A percentile compares a stretch with the other conserved stretches of the same genome.
Conservation (phyloP, 768 basidiomycete species). For the Kockovaella imperatae region DNA sequence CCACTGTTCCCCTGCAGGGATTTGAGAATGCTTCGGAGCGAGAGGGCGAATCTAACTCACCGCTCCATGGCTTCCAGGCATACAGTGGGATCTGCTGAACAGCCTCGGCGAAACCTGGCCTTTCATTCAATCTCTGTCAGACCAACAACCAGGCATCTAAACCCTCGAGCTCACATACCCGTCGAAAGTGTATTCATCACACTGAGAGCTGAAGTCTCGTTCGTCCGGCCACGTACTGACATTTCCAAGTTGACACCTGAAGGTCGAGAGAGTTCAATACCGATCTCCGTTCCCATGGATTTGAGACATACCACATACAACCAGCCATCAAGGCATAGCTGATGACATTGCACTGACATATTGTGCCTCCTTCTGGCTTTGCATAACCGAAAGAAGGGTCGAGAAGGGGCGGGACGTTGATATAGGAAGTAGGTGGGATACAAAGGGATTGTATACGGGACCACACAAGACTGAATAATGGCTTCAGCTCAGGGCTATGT, state of each 20-base stretch:
- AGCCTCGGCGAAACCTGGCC: no score
- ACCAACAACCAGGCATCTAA: neutral
- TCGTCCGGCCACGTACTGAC: neutral
- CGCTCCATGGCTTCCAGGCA: slow-evolving; percentile 14
- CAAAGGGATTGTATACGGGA: slow-evolving; percentile 35
- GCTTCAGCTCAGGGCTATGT: neutral
- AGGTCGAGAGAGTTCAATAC: no score
- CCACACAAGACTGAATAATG: slow-evolving; percentile 20
- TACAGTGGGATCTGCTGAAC: slow-evolving; percentile 9
- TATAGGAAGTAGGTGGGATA: slow-evolving; percentile 8
- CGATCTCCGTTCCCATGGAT: no score
- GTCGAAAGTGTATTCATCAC: slow-evolving; percentile 1
- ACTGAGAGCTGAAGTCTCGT: neutral
- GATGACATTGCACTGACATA: slow-evolving; percentile 31
- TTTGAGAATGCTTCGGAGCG: neutral
- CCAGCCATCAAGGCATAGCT: slow-evolving; percentile 33
- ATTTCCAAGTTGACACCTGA: slow-evolving; percentile 11
- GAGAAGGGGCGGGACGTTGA: slow-evolving; percentile 32
- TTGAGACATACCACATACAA: slow-evolving; percentile 12
- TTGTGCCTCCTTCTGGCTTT: slow-evolving; percentile 12
- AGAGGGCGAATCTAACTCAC: neutral
- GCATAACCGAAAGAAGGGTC: slow-evolving; percentile 23
- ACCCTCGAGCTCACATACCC: slow-evolving; percentile 3
- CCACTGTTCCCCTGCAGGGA: no score
- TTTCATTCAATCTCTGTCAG: no score